phyloP scores from a whole-genome alignment of 768 basidiomycete species.

The Crassisporium funariophilum region DNA sequence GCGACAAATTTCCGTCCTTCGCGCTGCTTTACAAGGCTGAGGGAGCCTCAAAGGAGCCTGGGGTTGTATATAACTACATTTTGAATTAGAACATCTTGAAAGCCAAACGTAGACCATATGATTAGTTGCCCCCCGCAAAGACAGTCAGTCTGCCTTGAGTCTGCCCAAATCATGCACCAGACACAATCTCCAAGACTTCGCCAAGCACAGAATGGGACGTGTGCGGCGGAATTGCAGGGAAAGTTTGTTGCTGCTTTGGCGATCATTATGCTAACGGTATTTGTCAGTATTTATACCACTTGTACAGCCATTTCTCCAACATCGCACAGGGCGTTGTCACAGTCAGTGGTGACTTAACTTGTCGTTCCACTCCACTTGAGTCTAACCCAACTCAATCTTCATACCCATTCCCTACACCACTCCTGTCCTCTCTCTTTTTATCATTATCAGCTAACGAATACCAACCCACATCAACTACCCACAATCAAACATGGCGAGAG shows the following conservation, averaged over 20 bases:
- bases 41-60: constrained; percentile 3
- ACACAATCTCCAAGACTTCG: no score
- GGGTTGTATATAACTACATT: not conserved
- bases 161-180: not conserved
- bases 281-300: constrained; percentile 20
- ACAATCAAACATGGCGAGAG: constrained; percentile 69
- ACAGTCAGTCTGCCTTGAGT: not conserved
- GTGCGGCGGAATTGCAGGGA: not conserved
- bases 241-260: not conserved
- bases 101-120: constrained; percentile 1
- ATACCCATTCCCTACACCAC: constrained; percentile 11
- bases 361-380: constrained; percentile 24
- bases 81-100: not conserved
- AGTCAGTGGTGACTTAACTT: constrained; percentile 13
- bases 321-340: constrained; percentile 17
- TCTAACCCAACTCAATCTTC: constrained; percentile 15
- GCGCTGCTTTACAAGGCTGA: constrained; percentile 51
- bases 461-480: constrained; percentile 16
- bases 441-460: constrained; percentile 21
- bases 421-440: constrained; percentile 16
- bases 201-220: not conserved
- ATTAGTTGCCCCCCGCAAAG: no score
- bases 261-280: constrained; percentile 10
- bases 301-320: constrained; percentile 27
- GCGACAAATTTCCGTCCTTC: constrained; percentile 80